Evolutionary conservation across 2,329 filamentous ascomycete genomes (phyloP), one percentile per base, ranked within the genome.

Genomic region (Nothophaeocryptopus gaeumannii): DNA sequence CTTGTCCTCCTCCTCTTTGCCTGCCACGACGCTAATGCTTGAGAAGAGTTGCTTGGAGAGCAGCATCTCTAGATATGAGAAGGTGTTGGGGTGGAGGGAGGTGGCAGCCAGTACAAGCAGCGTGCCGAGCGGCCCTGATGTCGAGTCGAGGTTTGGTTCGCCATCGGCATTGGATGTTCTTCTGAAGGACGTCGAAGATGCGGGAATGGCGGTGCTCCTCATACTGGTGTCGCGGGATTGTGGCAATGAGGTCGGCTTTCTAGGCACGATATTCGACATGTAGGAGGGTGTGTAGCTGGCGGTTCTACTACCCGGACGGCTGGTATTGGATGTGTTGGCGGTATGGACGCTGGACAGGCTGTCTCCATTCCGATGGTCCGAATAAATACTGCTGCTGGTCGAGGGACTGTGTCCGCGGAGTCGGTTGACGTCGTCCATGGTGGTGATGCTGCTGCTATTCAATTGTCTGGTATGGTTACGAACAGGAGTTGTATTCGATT

Each of bases 1-100:
- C 15, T 40, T 42, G n/a, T 45, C 39, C 15, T 58, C 57, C 34
- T 59, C 49, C 13, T 56, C 41, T 10, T 48, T 39, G n/a, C 40
- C 48, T 8, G 52, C 55, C 30, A 39, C 47, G 11, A 58, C 26
- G 2, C 47, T 39, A 34, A 59, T 54, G 20, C 46, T 46, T 9
- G 55, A 50, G 12, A 59, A 54, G 30, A 38, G 44, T 31, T 58
- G 57, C 37, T 49, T 51, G 32, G 26, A 39, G 12, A 59, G 43
- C 12, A 60, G 47, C 39, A 54, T 58, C 39, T 60, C 58, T 35
- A 60, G 39, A 45, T 57, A 52, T 12, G 42, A 43, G 12, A 58
- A 36, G 5, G 48, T 45, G 5, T 47, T 41, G 3, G 45, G 31
- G 29, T 53, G 55, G 4, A 55, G 39, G 5, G 46, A 12, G 9